A percentile compares a stretch with the other conserved stretches of the same genome.
Evolutionary conservation across 352 stramenopile genomes (phyloP).

Genomic region (Globisporangium barbulae): DNA sequence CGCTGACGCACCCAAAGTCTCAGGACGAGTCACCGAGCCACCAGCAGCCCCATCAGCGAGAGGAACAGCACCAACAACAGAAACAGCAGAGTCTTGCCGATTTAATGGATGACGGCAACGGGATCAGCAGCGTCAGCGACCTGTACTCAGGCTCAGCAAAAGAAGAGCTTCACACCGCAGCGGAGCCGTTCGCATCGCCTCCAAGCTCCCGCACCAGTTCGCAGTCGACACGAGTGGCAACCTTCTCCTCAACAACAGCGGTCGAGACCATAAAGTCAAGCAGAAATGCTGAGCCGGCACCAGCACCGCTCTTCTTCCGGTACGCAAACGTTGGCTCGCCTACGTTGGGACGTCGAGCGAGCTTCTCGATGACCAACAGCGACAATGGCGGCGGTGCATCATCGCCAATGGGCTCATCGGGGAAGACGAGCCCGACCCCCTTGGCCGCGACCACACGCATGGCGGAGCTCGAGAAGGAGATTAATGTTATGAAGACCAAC

Average conservation of each 20-base stretch:
- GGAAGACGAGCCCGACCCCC: slow-evolving; percentile 5
- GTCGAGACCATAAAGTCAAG: slow-evolving; percentile 33
- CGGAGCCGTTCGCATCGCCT: background rate
- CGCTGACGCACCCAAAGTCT: background rate
- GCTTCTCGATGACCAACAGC: slow-evolving; percentile 13
- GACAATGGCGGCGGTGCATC: background rate
- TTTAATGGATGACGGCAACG: slow-evolving; percentile 1
- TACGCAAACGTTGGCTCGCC: slow-evolving; percentile 32
- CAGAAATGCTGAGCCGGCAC: slow-evolving; percentile 7
- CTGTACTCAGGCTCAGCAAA: slow-evolving; percentile 6
- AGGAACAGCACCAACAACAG: background rate
- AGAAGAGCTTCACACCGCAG: background rate
- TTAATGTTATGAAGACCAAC: slow-evolving; percentile 54
- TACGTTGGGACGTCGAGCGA: slow-evolving; percentile 33
- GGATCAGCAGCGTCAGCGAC: slow-evolving; percentile 9
- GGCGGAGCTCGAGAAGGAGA: slow-evolving; percentile 60
- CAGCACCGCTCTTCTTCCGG: slow-evolving; percentile 36
- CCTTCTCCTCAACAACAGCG: slow-evolving; percentile 9
- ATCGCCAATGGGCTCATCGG: background rate
- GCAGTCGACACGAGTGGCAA: slow-evolving; percentile 7
- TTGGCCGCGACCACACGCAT: slow-evolving; percentile 25
- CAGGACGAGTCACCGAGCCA: background rate
- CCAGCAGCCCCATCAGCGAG: background rate
- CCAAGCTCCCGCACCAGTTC: background rate
- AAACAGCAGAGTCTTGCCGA: background rate